Percentiles rank a stretch among this genome's conserved stretches.
These are phyloP conservation scores for Cryptosporidium andersoni DNA, from an alignment of 169 alveolate genomes.

Conservation along the genomic window DNA sequence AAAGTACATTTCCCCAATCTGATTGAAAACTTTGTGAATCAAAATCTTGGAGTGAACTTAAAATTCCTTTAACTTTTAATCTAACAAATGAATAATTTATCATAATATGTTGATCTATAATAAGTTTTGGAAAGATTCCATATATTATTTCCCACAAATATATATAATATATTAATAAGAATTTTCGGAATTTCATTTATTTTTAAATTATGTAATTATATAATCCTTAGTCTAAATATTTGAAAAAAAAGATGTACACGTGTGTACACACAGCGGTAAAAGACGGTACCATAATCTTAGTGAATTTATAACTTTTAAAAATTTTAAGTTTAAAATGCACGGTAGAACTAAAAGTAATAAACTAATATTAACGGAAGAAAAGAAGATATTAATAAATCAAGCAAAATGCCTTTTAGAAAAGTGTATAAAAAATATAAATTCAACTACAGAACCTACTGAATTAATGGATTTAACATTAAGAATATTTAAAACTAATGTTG, in stretches of 20 bases:
- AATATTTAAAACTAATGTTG: conserved; percentile 61
- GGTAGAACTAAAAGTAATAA: conserved; percentile 20
- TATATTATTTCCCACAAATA: no score
- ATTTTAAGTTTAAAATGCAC: conserved; percentile 69
- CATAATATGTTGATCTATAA: no score
- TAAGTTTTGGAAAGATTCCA: no score
- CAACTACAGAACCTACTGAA: not conserved
- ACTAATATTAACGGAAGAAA: conserved; percentile 34
- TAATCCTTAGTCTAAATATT: no score
- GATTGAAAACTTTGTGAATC: conserved; percentile 32
- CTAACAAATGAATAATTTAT: no score
- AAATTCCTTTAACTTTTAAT: no score
- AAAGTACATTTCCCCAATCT: conserved; percentile 70
- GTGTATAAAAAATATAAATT: conserved; percentile 14
- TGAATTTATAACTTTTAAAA: not conserved
- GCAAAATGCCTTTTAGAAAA: conserved; percentile 33
- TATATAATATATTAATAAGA: no score
- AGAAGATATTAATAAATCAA: not conserved
- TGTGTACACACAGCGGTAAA: no score
- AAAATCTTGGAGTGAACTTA: no score
- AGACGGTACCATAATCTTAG: not conserved
- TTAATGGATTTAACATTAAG: conserved; percentile 58
- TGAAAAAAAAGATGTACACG: no score
- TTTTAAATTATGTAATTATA: no score
- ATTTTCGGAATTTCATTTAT: no score